phyloP scores from a whole-genome alignment of 2,329 filamentous ascomycete genomes.

The Aschersonia sp. region DNA sequence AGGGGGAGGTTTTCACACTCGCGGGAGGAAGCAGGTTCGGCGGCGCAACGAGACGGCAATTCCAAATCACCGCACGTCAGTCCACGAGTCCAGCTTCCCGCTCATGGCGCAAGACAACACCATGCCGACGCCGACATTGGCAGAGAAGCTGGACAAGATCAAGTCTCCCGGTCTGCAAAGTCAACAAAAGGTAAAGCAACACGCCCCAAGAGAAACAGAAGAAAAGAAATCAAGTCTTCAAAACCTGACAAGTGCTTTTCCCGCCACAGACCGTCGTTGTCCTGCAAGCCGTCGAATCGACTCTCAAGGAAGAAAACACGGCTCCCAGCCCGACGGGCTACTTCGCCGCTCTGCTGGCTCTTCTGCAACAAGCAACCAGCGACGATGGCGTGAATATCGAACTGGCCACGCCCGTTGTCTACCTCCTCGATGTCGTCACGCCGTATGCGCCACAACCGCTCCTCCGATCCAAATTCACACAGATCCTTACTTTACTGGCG shows the following conservation, averaged over 20 bases:
- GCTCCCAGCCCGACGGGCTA: constrained; percentile 79
- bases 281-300: constrained; percentile 83
- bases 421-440: constrained; percentile 86
- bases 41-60: no score
- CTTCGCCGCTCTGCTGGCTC: constrained; percentile 84
- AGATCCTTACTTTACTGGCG: constrained; percentile 77
- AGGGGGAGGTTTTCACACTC: no score
- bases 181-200: constrained; percentile 63
- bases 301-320: constrained; percentile 75
- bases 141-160: constrained; percentile 94
- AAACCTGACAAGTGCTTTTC: constrained; percentile 1
- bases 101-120: constrained; percentile 6
- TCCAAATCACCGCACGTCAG: no score
- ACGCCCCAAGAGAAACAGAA: background rate
- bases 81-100: no score
- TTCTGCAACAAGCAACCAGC: constrained; percentile 65
- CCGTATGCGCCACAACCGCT: constrained; percentile 73
- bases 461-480: constrained; percentile 85
- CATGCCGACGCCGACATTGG: constrained; percentile 34
- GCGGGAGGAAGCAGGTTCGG: no score
- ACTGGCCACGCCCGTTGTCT: constrained; percentile 74
- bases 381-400: constrained; percentile 64
- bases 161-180: constrained; percentile 92
- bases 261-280: constrained; percentile 60
- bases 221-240: background rate